Evolutionary conservation across 345 rosid species (phyloP).

Genomic region (Pistacia atlantica): DNA sequence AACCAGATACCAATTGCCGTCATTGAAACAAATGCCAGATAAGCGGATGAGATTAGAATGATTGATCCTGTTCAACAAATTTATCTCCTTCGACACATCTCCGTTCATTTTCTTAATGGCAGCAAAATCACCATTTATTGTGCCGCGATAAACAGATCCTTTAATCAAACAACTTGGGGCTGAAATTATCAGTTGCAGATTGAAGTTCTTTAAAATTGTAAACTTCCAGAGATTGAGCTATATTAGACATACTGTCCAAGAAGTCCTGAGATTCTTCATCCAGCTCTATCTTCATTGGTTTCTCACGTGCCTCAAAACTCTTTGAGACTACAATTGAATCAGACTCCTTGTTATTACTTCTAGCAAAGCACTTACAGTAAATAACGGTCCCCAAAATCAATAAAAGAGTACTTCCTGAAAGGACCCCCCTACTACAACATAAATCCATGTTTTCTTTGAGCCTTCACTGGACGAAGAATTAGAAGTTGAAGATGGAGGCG

Average conservation of each 20-base stretch:
- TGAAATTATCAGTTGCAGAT: conserved; percentile 69
- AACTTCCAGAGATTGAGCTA: conserved; percentile 58
- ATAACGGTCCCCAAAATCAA: conserved; percentile 26
- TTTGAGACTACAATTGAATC: conserved; percentile 25
- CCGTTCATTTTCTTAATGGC: conserved; percentile 75
- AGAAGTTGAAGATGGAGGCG: conserved; percentile 17
- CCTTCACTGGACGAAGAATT: conserved; percentile 23
- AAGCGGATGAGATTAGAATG: conserved; percentile 73
- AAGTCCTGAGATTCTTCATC: conserved; percentile 45
- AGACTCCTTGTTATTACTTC: conserved; percentile 27
- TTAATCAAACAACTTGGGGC: conserved; percentile 44
- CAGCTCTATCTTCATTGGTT: conserved; percentile 34
- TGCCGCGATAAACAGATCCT: conserved; percentile 68
- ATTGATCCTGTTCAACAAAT: conserved; percentile 58
- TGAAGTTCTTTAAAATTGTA: conserved; percentile 63
- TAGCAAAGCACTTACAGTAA: conserved; percentile 34
- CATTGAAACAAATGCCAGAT: conserved; percentile 69
- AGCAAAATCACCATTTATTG: conserved; percentile 65
- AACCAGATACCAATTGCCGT: conserved; percentile 72
- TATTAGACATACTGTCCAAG: conserved; percentile 42
- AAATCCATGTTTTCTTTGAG: conserved; percentile 57
- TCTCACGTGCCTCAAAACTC: conserved; percentile 39
- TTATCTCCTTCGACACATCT: conserved; percentile 68
- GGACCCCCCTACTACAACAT: conserved; percentile 44
- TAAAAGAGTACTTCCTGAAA: conserved; percentile 45